phyloP scores from a whole-genome alignment of 1,139 yeast genomes.

The Geotrichum reessii region DNA sequence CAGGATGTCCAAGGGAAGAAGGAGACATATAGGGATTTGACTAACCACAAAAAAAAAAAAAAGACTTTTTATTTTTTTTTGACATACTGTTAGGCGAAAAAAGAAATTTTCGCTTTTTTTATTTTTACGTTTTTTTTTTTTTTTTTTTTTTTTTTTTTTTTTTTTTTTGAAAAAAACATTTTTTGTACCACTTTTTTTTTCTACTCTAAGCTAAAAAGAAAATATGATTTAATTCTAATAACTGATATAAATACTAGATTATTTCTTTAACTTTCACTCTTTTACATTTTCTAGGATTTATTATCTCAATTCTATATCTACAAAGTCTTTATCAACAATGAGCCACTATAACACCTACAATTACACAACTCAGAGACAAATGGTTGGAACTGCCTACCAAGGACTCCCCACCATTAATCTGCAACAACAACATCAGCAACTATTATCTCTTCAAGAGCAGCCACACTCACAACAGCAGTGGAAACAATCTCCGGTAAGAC shows the following conservation, averaged over 20 bases:
- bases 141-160: too few relatives aligned
- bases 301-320: neutral
- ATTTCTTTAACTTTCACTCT: neutral
- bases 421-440: conserved; percentile 1
- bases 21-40: neutral
- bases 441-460: neutral
- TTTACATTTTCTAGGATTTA: neutral
- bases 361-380: conserved; percentile 1
- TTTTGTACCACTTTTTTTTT: neutral
- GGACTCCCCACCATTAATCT: conserved; percentile 5
- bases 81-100: neutral
- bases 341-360: conserved; percentile 9
- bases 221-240: neutral
- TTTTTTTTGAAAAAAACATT: neutral
- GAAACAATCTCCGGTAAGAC: conserved; percentile 9
- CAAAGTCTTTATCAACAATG: neutral
- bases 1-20: neutral
- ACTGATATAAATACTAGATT: neutral
- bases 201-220: neutral
- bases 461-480: conserved; percentile 3
- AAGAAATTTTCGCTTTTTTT: neutral
- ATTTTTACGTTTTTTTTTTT: too few relatives aligned
- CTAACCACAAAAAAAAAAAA: neutral
- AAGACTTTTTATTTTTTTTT: neutral
- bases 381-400: conserved; percentile 7